Percentiles rank a stretch among this genome's conserved stretches.
phyloP scores from a whole-genome alignment of 495 filamentous ascomycete genomes.

The Aspergillus coremiiformis region DNA sequence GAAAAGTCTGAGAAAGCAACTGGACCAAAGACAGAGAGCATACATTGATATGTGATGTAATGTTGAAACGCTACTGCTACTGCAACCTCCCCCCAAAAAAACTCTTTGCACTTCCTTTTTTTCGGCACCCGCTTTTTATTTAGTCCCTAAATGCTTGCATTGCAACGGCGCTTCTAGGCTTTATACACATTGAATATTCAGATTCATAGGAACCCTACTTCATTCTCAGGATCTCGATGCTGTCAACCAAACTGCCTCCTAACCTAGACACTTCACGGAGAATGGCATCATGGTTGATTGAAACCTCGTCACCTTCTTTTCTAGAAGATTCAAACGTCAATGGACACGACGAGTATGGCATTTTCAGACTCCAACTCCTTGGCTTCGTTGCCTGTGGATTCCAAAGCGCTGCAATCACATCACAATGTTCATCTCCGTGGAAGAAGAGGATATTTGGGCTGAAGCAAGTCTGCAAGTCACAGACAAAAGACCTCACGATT shows the following conservation, averaged over 20 bases:
- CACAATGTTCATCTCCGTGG: slow-evolving; percentile 48
- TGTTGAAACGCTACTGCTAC: slow-evolving; percentile 15
- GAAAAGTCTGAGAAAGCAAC: slow-evolving; percentile 36
- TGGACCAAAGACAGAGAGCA: slow-evolving; percentile 16
- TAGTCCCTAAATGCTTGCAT: slow-evolving; percentile 24
- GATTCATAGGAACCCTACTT: slow-evolving; percentile 1
- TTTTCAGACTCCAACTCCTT: slow-evolving; percentile 54
- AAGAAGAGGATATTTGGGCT: slow-evolving; percentile 65
- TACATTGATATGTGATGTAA: slow-evolving; percentile 18
- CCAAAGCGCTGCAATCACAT: slow-evolving; percentile 72
- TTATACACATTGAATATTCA: slow-evolving; percentile 13
- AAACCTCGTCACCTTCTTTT: slow-evolving; percentile 33
- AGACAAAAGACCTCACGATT: slow-evolving; percentile 43
- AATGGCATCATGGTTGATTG: slow-evolving; percentile 65
- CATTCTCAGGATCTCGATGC: slow-evolving; percentile 28
- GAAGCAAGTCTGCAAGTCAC: slow-evolving; percentile 55
- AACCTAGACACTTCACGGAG: slow-evolving; percentile 66
- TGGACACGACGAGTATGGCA: slow-evolving; percentile 61
- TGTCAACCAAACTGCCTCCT: slow-evolving; percentile 37
- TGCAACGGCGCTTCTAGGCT: slow-evolving; percentile 29
- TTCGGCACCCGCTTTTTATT: slow-evolving; percentile 3
- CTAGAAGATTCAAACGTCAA: slow-evolving; percentile 17
- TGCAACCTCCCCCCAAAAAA: no score
- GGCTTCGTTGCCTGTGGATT: slow-evolving; percentile 54
- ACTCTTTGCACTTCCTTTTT: slow-evolving; percentile 6